Conservation (phyloP, 495 filamentous ascomycete genomes). For the Lasiosphaeria miniovina region DNA sequence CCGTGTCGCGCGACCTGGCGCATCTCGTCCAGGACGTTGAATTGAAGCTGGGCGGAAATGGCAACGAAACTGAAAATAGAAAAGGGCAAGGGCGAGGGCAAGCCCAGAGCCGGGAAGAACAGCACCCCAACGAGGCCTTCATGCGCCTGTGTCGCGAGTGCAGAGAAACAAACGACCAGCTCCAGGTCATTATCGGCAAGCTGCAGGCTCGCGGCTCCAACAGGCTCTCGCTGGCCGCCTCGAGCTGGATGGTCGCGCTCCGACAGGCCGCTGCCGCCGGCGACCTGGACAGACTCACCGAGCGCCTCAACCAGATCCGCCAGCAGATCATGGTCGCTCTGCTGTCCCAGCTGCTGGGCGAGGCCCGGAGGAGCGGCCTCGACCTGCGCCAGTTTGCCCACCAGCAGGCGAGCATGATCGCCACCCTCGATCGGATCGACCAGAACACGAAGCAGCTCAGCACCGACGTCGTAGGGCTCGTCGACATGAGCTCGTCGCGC, state of each 20-base stretch:
- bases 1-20: background rate
- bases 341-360: background rate
- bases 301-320: background rate
- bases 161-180: background rate
- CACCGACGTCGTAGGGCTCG: background rate
- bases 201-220: background rate
- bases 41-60: background rate
- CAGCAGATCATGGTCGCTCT: background rate
- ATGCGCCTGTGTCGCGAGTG: background rate
- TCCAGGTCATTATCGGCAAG: background rate
- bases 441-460: background rate
- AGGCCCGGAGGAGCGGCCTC: background rate
- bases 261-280: background rate
- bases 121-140: background rate
- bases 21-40: background rate
- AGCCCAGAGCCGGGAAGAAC: background rate
- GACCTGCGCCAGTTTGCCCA: background rate
- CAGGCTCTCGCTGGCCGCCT: background rate
- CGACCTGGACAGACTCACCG: no score
- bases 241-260: background rate
- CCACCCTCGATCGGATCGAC: background rate
- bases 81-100: background rate
- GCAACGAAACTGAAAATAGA: background rate
- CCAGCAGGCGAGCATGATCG: background rate
- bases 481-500: background rate